phyloP scores from a whole-genome alignment of 73 alveolate genomes.

The Paramecium sonneborni region DNA sequence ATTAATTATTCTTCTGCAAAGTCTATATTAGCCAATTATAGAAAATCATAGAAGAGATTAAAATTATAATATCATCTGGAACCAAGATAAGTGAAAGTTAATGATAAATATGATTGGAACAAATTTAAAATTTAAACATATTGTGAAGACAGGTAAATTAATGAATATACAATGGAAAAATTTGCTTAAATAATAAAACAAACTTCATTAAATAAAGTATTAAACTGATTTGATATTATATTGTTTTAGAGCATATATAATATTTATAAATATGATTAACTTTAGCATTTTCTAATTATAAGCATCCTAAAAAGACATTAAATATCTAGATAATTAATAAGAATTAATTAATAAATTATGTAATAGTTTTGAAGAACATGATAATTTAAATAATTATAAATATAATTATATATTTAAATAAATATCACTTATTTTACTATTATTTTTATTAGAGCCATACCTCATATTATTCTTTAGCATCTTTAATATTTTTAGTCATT shows the following conservation, averaged over 20 bases:
- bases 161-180: conserved; percentile 10
- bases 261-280: too few species aligned
- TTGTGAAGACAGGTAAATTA: not conserved
- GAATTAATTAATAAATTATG: too few species aligned
- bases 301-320: too few species aligned
- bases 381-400: not conserved
- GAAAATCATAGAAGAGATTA: not conserved
- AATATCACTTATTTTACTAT: not conserved
- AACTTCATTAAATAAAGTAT: not conserved
- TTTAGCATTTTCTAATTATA: too few species aligned
- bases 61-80: not conserved
- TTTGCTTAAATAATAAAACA: not conserved
- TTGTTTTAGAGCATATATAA: too few species aligned
- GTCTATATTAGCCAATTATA: not conserved
- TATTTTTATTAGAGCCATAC: conserved; percentile 29
- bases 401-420: not conserved
- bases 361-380: not conserved
- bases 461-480: conserved; percentile 21
- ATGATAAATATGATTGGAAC: not conserved
- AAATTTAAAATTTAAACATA: not conserved
- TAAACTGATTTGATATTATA: not conserved
- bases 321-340: too few species aligned
- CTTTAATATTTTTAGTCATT: not conserved
- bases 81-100: not conserved
- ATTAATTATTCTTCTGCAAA: conserved; percentile 28